Evolutionary conservation across 2,329 filamentous ascomycete genomes (phyloP).

Genomic region (Fusarium sp.): DNA sequence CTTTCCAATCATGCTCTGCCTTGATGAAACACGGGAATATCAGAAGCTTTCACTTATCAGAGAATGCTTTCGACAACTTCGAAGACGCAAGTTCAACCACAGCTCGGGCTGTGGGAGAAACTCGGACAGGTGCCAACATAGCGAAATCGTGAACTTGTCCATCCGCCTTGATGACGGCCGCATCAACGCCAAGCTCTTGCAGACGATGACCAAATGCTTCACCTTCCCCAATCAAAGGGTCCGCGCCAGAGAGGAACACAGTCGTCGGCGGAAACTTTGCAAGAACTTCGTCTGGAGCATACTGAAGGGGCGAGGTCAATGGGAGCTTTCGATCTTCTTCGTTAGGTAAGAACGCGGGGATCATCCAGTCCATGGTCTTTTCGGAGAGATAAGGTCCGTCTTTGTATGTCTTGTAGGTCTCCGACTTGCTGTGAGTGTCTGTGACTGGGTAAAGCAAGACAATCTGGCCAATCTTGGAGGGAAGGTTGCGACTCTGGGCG

Average conservation of each 20-base stretch:
- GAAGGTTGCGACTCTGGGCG: background rate
- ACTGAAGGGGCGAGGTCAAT: conserved; percentile 20
- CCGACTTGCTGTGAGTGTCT: conserved; percentile 18
- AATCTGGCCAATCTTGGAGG: conserved; percentile 7
- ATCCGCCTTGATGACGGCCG: conserved; percentile 14
- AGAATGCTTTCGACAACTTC: conserved; percentile 6
- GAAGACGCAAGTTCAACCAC: conserved; percentile 21
- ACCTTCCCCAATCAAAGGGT: conserved; percentile 17
- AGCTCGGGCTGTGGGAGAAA: conserved; percentile 14
- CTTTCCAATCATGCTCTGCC: rapidly evolving
- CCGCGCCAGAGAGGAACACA: conserved; percentile 12
- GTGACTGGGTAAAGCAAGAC: conserved; percentile 30
- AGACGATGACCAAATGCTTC: conserved; percentile 25
- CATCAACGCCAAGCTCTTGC: conserved; percentile 10
- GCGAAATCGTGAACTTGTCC: conserved; percentile 29
- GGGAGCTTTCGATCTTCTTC: conserved; percentile 18
- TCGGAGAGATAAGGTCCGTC: conserved; percentile 27
- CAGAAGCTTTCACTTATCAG: background rate
- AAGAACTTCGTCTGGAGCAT: conserved; percentile 3
- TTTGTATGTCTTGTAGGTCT: conserved; percentile 20
- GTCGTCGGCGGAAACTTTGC: conserved; percentile 20
- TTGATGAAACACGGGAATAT: rapidly evolving
- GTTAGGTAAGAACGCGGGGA: background rate
- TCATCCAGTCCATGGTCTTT: conserved; percentile 38
- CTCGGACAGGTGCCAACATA: conserved; percentile 5